phyloP scores from a whole-genome alignment of 148 eudicot genomes.

The Spergularia marina region DNA sequence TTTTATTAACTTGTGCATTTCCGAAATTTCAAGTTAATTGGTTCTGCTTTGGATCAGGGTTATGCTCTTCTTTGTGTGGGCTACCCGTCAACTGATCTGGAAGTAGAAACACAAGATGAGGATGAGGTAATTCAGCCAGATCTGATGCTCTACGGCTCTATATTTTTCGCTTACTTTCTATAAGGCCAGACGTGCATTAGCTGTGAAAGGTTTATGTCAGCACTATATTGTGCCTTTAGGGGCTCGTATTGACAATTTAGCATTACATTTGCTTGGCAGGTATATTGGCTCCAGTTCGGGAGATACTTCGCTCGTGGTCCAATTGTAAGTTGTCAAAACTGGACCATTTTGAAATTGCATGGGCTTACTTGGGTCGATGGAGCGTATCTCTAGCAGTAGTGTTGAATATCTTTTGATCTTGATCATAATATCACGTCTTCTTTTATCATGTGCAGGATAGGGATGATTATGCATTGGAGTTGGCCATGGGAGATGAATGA shows the following conservation, averaged over 20 bases:
- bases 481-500: slow-evolving; percentile 94
- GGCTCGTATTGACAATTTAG: not conserved
- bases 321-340: slow-evolving; percentile 57
- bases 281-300: slow-evolving; percentile 98
- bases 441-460: slow-evolving; percentile 54
- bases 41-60: slow-evolving; percentile 44
- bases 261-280: slow-evolving; percentile 37
- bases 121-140: slow-evolving; percentile 62
- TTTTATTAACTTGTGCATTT: not conserved
- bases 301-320: slow-evolving; percentile 98
- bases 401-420: not conserved
- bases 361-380: not conserved
- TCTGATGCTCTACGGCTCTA: not conserved
- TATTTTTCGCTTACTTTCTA: slow-evolving; percentile 1
- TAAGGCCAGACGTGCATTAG: not conserved
- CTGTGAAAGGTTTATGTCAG: not conserved
- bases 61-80: slow-evolving; percentile 98
- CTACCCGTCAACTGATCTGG: slow-evolving; percentile 82
- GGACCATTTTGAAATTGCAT: not conserved
- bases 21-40: not conserved
- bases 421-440: not conserved
- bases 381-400: not conserved
- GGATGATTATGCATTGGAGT: slow-evolving; percentile 91
- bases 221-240: not conserved
- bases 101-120: slow-evolving; percentile 98